Evolutionary conservation across 257 asterid species (phyloP).

Genomic region (Petrea volubilis): DNA sequence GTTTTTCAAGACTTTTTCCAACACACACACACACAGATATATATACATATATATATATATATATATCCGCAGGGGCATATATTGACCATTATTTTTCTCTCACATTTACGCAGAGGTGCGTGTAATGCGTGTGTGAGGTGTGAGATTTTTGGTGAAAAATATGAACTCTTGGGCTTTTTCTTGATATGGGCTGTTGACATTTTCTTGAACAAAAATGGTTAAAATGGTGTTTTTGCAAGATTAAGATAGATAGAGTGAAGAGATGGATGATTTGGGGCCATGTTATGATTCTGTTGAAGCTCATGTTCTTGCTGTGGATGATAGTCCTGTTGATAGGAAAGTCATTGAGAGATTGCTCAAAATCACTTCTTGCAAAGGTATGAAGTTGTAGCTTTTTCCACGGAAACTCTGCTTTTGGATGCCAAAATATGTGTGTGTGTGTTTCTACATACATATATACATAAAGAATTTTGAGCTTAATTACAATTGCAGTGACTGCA

Average conservation of each 20-base stretch:
- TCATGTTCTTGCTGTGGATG: conserved; percentile 62
- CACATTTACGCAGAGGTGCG: not conserved
- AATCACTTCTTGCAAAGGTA: conserved; percentile 54
- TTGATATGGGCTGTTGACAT: conserved; percentile 12
- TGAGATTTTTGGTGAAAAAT: not conserved
- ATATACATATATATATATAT: no score
- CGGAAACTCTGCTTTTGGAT: not conserved
- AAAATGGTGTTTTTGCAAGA: conserved; percentile 40
- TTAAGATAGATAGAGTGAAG: conserved; percentile 24
- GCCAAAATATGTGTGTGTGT: no score
- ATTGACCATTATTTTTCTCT: not conserved
- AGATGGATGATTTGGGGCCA: conserved; percentile 6
- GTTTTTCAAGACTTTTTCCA: conserved; percentile 28
- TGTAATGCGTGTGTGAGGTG: not conserved
- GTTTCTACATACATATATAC: not conserved
- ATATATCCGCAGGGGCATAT: no score
- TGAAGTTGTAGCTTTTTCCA: conserved; percentile 4
- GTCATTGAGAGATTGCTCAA: conserved; percentile 51
- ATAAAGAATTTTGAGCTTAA: conserved; percentile 1
- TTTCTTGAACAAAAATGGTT: conserved; percentile 27
- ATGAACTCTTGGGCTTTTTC: not conserved
- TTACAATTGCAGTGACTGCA: conserved; percentile 53
- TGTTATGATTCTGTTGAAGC: conserved; percentile 26
- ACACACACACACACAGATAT: no score
- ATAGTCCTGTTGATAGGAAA: conserved; percentile 48